Evolutionary conservation across 2,329 filamentous ascomycete species (phyloP), one percentile per base, ranked within the genome.

Genomic region (Chalaropsis ovoidea): DNA sequence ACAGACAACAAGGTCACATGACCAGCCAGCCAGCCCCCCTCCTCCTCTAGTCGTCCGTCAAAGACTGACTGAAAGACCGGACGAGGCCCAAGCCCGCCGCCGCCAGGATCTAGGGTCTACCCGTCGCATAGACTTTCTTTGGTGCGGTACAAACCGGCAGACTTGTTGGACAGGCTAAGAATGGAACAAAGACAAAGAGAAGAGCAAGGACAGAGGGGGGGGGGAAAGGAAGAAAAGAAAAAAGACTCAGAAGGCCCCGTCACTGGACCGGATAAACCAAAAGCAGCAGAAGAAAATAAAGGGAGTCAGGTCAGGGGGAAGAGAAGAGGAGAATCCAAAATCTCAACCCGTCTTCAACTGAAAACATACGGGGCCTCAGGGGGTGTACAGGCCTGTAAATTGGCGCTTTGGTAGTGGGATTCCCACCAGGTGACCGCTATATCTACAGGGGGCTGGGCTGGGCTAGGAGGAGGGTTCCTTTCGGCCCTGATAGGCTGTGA

Each of bases 341-440:
- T n/a, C 58, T 24, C 13, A 17, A 17, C 7, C 22, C 17, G 19
- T 13, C 24, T 27, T 54, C 49, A 54, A 13, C n/a, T 19, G 13
- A 27, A 54, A 54, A 22, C n/a, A 13, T 7, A 27, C 49, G n/a
- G 24, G 11, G 27, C 24, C 52, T 56, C 52, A 56, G 52, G 52
- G 52, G 52, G 24, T 35, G 17, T 24, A 3, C 15, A 31, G 27
- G n/a, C 52, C 52, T 56, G 52, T 56, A 56, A 19, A 31, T 35
- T 56, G 17, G 43, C 41, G 61, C 61, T 35, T 62, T 47, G 61
- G 61, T 31, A 47, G 22, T 62, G 41, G 42, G 61, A 62, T 62
- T 56, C 7, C 39, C 61, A 62, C 15, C 61, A 62, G 61, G 61
- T 62, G 61, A 62, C 61, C 61, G 19, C 10, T 41, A n/a, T 41